Conservation (phyloP, 306 rosid species). For the Quercus cerris region DNA sequence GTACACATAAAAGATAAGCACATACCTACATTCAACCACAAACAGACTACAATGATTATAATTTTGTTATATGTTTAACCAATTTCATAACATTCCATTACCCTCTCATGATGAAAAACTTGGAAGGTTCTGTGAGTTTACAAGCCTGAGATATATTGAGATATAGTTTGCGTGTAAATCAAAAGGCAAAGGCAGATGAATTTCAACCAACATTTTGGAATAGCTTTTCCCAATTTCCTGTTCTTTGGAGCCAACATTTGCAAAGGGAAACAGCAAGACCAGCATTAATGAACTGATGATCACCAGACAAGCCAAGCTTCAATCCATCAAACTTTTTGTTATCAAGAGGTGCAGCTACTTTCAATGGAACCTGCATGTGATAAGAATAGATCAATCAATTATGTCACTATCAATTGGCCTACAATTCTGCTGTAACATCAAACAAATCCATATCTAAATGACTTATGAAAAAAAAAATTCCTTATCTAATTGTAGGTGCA, state of each 20-base stretch:
- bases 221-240: constrained; percentile 60
- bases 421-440: not conserved
- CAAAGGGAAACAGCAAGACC: constrained; percentile 79
- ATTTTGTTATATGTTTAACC: not conserved
- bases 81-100: not conserved
- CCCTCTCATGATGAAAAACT: not conserved
- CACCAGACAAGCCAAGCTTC: constrained; percentile 64
- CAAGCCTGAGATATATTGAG: constrained; percentile 1
- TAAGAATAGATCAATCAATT: constrained; percentile 20
- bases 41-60: not conserved
- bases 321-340: constrained; percentile 44
- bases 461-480: not conserved
- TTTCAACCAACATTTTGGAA: constrained; percentile 45
- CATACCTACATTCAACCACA: constrained; percentile 7
- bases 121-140: not conserved
- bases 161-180: constrained; percentile 3
- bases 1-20: not conserved
- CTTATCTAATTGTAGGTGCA: not conserved
- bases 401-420: not conserved
- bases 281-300: constrained; percentile 68
- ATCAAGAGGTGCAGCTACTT: constrained; percentile 50
- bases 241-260: constrained; percentile 80
- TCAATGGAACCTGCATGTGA: constrained; percentile 55
- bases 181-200: constrained; percentile 11
- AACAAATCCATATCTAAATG: not conserved